Evolutionary conservation across 2,329 filamentous ascomycete species (phyloP).

Genomic region (Didymella sp.): DNA sequence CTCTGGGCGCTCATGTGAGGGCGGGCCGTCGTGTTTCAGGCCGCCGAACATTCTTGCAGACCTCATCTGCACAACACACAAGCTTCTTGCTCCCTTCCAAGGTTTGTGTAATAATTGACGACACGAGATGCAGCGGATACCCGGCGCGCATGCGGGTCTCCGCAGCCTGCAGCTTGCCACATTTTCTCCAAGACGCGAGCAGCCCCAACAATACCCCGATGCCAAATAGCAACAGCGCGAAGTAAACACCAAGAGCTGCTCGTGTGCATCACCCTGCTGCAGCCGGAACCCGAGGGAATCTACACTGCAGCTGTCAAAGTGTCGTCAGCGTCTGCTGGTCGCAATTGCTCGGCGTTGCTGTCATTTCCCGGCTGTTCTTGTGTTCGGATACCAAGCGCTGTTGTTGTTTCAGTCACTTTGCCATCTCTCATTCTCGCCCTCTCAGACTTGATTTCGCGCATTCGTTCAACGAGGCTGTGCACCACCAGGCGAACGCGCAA

Average conservation of each 20-base stretch:
- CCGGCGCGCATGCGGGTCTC: conserved; percentile 10
- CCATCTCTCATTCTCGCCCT: not conserved
- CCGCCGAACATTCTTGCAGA: conserved; percentile 13
- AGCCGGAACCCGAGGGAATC: conserved; percentile 6
- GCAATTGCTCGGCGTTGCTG: conserved; percentile 16
- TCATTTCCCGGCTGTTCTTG: conserved; percentile 19
- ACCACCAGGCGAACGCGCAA: conserved; percentile 32
- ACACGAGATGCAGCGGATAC: conserved; percentile 11
- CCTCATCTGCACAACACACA: conserved; percentile 16
- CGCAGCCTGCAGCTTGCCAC: conserved; percentile 6
- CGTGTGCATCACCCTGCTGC: conserved; percentile 5
- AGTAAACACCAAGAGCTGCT: conserved; percentile 8
- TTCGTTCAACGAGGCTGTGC: conserved; percentile 38
- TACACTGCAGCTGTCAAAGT: conserved; percentile 7
- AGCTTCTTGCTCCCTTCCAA: conserved; percentile 8
- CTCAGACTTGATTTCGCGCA: conserved; percentile 1
- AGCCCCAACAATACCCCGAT: conserved; percentile 9
- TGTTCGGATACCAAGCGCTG: conserved; percentile 19
- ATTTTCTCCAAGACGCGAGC: conserved; percentile 11
- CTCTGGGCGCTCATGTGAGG: conserved; percentile 6
- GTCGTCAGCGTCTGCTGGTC: conserved; percentile 6
- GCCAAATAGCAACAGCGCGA: conserved; percentile 3
- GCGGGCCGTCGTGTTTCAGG: conserved; percentile 14
- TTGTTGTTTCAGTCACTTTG: conserved; percentile 11
- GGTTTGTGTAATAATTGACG: conserved; percentile 14